A percentile compares a stretch with the other conserved stretches of the same genome.
Evolutionary conservation across 805 yeast genomes (phyloP).

Genomic region (Komagataella phaffii): DNA sequence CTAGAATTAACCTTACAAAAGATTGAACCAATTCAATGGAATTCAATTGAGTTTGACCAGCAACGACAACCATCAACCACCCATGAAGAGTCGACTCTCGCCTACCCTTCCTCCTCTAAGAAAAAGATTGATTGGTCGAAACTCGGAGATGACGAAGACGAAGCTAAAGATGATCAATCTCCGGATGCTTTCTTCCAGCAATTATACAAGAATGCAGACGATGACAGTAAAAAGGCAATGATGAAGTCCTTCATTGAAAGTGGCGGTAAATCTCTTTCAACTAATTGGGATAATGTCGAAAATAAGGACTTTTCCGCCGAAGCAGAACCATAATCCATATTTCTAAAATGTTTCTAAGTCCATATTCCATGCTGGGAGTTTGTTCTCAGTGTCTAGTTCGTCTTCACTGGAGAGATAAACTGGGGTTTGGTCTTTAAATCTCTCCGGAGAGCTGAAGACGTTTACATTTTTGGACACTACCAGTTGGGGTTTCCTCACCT

Average conservation of each 20-base stretch:
- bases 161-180: slow-evolving; percentile 29
- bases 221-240: slow-evolving; percentile 87
- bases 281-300: slow-evolving; percentile 85
- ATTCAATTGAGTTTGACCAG: background rate
- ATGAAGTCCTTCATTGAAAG: slow-evolving; percentile 92
- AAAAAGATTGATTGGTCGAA: slow-evolving; percentile 61
- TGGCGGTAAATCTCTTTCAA: slow-evolving; percentile 85
- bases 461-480: background rate
- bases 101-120: slow-evolving; percentile 55
- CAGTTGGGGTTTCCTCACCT: background rate
- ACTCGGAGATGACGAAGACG: slow-evolving; percentile 31
- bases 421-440: background rate
- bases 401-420: background rate
- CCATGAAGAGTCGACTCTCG: slow-evolving; percentile 6
- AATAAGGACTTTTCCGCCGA: slow-evolving; percentile 4
- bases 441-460: background rate
- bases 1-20: slow-evolving; percentile 38
- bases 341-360: background rate
- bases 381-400: background rate
- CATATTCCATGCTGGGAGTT: background rate
- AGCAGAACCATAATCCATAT: background rate
- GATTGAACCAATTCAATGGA: background rate
- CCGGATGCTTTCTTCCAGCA: slow-evolving; percentile 63
- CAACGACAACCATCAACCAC: slow-evolving; percentile 1
- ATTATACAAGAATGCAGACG: slow-evolving; percentile 69